A percentile compares a stretch with the other conserved stretches of the same genome.
These are phyloP conservation scores for Chlorella sp. DNA, from an alignment of 139 green algal species.

Conservation along the genomic window DNA sequence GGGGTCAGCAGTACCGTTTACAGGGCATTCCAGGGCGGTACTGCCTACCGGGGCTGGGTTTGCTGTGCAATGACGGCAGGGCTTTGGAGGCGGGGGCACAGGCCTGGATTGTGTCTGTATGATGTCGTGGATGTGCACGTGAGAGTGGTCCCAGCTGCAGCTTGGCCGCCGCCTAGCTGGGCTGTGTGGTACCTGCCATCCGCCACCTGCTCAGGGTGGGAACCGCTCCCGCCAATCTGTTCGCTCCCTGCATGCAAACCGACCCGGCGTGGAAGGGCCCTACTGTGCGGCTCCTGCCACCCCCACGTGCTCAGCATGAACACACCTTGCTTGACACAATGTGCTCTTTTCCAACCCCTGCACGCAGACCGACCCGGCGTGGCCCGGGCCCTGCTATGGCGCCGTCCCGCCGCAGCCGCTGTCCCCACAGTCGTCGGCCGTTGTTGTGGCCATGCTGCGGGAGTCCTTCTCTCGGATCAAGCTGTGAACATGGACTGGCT, in stretches of 20 bases:
- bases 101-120: no score
- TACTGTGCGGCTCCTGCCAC: no score
- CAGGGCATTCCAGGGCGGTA: neutral
- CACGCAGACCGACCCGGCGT: slow-evolving; percentile 26
- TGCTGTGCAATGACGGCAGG: no score
- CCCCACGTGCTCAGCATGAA: no score
- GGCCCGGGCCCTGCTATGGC: slow-evolving; percentile 46
- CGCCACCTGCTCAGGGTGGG: no score
- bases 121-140: no score
- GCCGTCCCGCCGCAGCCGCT: slow-evolving; percentile 22
- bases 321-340: no score
- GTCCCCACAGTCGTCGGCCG: neutral
- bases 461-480: neutral
- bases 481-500: neutral
- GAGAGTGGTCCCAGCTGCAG: no score
- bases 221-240: neutral
- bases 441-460: slow-evolving; percentile 3
- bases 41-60: neutral
- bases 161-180: no score
- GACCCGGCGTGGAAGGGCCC: slow-evolving; percentile 36
- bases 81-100: no score
- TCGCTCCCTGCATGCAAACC: neutral
- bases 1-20: neutral
- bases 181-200: no score
- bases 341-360: no score